A percentile compares a stretch with the other conserved stretches of the same genome.
These are phyloP conservation scores for Coelastrella sp. DNA, from an alignment of 139 green algal genomes.

Conservation along the genomic window DNA sequence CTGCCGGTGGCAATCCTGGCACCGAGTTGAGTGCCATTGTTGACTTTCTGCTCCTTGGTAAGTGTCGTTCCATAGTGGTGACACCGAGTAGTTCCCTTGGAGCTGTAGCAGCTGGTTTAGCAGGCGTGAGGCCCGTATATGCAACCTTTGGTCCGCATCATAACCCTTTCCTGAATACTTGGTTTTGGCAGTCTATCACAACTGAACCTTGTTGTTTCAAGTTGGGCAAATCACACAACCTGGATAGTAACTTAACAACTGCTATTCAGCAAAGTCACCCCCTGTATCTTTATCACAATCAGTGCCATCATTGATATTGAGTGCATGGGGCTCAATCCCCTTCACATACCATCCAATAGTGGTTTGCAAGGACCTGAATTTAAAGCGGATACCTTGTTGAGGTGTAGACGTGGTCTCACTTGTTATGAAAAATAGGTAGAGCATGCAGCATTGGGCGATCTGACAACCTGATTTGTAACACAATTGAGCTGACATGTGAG, in stretches of 20 bases:
- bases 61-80: background rate
- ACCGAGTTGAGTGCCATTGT: constrained; percentile 11
- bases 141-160: background rate
- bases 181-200: constrained; percentile 17
- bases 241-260: background rate
- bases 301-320: background rate
- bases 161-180: background rate
- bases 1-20: constrained; percentile 7
- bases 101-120: background rate
- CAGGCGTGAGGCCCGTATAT: background rate
- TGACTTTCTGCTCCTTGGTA: background rate
- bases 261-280: background rate
- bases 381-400: too few species aligned
- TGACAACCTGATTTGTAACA: too few species aligned
- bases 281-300: background rate
- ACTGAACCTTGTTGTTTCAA: constrained; percentile 17
- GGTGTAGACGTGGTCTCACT: too few species aligned
- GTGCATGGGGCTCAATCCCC: too few species aligned
- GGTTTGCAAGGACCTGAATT: too few species aligned
- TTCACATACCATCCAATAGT: too few species aligned
- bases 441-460: too few species aligned
- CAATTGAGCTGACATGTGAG: too few species aligned
- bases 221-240: background rate
- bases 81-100: background rate
- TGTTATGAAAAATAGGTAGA: too few species aligned